Evolutionary conservation across 225 moss, liverwort and hornwort genomes (phyloP).

Genomic region (Physcomitrium patens): DNA sequence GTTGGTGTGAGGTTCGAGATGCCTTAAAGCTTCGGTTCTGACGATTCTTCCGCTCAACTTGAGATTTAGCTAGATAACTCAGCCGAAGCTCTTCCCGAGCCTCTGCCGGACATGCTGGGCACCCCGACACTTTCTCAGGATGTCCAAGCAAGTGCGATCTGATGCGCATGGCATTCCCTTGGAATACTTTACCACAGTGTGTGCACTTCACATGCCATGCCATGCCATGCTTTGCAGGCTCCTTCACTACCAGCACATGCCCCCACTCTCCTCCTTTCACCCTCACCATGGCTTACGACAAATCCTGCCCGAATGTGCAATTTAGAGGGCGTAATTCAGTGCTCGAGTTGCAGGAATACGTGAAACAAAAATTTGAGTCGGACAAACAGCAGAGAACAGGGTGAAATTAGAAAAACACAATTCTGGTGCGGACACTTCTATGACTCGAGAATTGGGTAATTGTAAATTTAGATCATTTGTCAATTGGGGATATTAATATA

Average conservation of each 20-base stretch:
- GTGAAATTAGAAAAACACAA: neutral
- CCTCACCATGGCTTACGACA: slow-evolving; percentile 40
- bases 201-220: slow-evolving; percentile 56
- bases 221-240: slow-evolving; percentile 57
- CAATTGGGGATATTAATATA: neutral
- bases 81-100: slow-evolving; percentile 53
- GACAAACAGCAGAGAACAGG: neutral
- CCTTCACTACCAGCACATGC: slow-evolving; percentile 55
- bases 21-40: slow-evolving; percentile 27
- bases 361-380: neutral
- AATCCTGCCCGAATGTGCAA: slow-evolving; percentile 18
- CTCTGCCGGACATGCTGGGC: slow-evolving; percentile 43
- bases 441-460: neutral
- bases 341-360: neutral
- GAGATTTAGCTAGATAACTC: slow-evolving; percentile 43
- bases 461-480: neutral
- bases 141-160: slow-evolving; percentile 51
- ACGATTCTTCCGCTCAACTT: slow-evolving; percentile 46
- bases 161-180: slow-evolving; percentile 56
- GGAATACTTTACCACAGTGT: slow-evolving; percentile 52
- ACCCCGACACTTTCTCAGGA: slow-evolving; percentile 46
- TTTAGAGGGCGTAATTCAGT: neutral
- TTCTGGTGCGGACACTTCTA: neutral
- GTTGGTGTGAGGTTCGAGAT: slow-evolving; percentile 21
- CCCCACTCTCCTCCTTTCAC: slow-evolving; percentile 58